Evolutionary conservation across 2,329 filamentous ascomycete genomes (phyloP).

Genomic region (Curvularia lunata): DNA sequence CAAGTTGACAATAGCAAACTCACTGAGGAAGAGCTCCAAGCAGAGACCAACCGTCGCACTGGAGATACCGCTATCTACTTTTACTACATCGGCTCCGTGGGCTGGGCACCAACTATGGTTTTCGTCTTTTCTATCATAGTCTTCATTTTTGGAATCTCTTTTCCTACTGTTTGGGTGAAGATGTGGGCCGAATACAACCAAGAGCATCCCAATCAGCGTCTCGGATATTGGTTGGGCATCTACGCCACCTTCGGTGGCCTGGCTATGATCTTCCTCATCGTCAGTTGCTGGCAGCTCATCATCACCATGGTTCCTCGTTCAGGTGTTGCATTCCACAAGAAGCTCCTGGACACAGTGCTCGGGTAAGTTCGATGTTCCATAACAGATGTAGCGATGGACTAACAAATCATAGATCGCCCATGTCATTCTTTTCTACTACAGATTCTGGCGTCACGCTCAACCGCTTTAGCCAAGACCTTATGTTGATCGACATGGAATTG

Average conservation of each 20-base stretch:
- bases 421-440: slow-evolving; percentile 54
- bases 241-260: slow-evolving; percentile 39
- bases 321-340: slow-evolving; percentile 58
- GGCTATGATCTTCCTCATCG: slow-evolving; percentile 36
- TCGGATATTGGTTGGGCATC: slow-evolving; percentile 44
- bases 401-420: slow-evolving; percentile 39
- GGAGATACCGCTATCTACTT: slow-evolving; percentile 44
- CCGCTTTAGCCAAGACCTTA: slow-evolving; percentile 57
- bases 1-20: slow-evolving; percentile 22
- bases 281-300: slow-evolving; percentile 55
- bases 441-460: slow-evolving; percentile 57
- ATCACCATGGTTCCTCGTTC: slow-evolving; percentile 62
- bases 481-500: slow-evolving; percentile 55
- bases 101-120: slow-evolving; percentile 38
- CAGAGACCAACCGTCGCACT: slow-evolving; percentile 40
- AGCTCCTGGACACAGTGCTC: slow-evolving; percentile 57
- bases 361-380: slow-evolving; percentile 35
- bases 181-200: slow-evolving; percentile 56
- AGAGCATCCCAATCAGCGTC: slow-evolving; percentile 45
- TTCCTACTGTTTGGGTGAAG: slow-evolving; percentile 55
- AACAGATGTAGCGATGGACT: slow-evolving; percentile 10
- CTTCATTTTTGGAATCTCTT: slow-evolving; percentile 46
- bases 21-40: slow-evolving; percentile 42
- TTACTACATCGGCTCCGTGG: slow-evolving; percentile 43
- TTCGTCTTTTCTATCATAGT: slow-evolving; percentile 42